Evolutionary conservation across 371 early-diverging fungal species (phyloP), one percentile per base, ranked within the genome.

Genomic region (Caulochytrium protostelioides): DNA sequence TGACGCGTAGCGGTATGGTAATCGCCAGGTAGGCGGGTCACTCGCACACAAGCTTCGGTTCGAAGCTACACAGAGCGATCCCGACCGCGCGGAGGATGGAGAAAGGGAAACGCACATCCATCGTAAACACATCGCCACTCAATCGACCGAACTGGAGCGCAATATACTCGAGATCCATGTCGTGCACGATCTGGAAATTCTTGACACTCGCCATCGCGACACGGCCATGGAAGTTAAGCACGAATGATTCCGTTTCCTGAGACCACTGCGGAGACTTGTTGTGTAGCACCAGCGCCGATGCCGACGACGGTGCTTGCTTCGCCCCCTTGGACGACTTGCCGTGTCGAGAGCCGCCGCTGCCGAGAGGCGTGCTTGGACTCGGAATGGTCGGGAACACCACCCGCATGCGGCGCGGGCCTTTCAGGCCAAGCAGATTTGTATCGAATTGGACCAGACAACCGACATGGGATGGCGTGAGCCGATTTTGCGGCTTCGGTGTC

Each of bases 191-290:
- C 17, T 38, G 38, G 22, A 38, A 38, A 15, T 38, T 38, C 22
- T 38, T 38, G 17, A 38, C 38, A 2, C 21, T 20, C 9, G 38
- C 12, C 17, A 38, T n/a, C 1, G 18, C 9, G 13, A 38, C 38
- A 16, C 38, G 27, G 14, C 38, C 38, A 1, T 18, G 12, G 15
- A 38, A 38, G 30, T 38, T 28, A 12, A 38, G 30, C 6, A 30
- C 30, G 23, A 20, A 38, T 2, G 29, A 29, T n/a, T 19, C 12
- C 9, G 38, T 38, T 2, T 38, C 38, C 9, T 33, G 30, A 22
- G 17, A 29, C 38, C 38, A 38, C 23, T 38, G 38, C 10, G 38
- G 38, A 16, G 26, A 24, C 30, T 38, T 38, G 22, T 38, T 38
- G n/a, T 18, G 14, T 6, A 38, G 30, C 1, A 23, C 15, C 30